These are phyloP conservation scores for Fraxinus floribunda DNA, from an alignment of 305 asterid genomes.

Conservation along the genomic window DNA sequence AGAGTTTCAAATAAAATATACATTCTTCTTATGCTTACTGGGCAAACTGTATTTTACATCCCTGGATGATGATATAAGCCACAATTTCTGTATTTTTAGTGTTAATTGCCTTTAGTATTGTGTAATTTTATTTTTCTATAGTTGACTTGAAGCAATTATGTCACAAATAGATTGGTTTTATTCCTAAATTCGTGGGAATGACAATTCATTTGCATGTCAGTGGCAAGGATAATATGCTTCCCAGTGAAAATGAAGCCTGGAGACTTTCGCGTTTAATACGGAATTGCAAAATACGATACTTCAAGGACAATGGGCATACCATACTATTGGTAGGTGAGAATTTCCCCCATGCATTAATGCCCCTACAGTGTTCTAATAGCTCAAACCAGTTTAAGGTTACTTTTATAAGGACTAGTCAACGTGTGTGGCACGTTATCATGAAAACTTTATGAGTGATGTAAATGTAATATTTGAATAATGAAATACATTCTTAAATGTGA, in stretches of 20 bases:
- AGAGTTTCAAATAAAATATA: not conserved
- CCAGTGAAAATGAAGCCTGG: constrained; percentile 79
- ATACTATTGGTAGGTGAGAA: constrained; percentile 79
- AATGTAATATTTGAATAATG: no score
- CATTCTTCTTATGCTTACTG: not conserved
- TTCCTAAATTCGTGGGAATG: constrained; percentile 11
- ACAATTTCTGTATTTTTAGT: not conserved
- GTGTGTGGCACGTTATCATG: no score
- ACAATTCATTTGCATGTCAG: constrained; percentile 40
- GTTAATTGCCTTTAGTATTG: not conserved
- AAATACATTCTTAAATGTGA: no score
- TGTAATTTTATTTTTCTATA: not conserved
- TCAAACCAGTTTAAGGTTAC: not conserved
- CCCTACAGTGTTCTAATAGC: not conserved
- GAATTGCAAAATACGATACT: constrained; percentile 60
- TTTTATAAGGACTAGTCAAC: not conserved
- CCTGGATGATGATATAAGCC: not conserved
- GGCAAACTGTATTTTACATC: not conserved
- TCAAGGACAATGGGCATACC: constrained; percentile 85
- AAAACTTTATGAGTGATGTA: no score
- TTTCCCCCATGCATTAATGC: constrained; percentile 17
- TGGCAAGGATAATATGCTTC: constrained; percentile 94
- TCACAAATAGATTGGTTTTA: not conserved
- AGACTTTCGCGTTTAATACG: constrained; percentile 59
- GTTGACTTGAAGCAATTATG: not conserved